Conservation (phyloP, 441 rosid species). For the Rhodomyrtus psidioides region DNA sequence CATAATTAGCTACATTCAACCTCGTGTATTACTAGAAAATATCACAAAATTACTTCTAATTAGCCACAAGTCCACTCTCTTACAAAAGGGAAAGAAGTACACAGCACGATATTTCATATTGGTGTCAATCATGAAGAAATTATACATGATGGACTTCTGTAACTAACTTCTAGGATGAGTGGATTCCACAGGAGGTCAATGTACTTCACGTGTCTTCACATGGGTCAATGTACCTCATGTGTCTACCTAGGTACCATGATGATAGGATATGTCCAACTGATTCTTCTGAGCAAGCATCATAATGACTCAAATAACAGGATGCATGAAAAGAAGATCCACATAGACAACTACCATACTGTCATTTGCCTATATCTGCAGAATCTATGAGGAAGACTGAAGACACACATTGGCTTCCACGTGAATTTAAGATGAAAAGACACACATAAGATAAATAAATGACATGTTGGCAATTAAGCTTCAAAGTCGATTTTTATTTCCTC, state of each 20-base stretch:
- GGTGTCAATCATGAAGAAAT: neutral
- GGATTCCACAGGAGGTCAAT: neutral
- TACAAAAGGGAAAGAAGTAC: neutral
- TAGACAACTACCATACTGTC: neutral
- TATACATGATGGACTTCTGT: neutral
- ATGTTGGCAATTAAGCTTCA: neutral
- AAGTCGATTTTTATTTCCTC: neutral
- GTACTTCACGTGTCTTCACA: neutral
- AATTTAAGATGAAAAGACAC: neutral
- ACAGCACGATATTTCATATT: neutral
- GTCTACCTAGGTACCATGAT: neutral
- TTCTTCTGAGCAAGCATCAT: neutral
- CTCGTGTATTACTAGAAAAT: neutral
- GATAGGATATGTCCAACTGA: neutral
- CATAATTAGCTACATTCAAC: neutral
- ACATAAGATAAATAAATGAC: neutral
- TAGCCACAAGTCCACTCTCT: neutral
- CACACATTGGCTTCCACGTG: neutral
- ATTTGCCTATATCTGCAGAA: neutral
- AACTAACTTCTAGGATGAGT: neutral
- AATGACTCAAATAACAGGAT: neutral
- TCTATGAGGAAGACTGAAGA: neutral
- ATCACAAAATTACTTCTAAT: neutral
- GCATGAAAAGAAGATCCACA: neutral
- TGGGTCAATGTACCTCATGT: neutral